A percentile compares a stretch with the other conserved stretches of the same genome.
Evolutionary conservation across 83 land plant genomes (phyloP).

Genomic region (Picea abies): DNA sequence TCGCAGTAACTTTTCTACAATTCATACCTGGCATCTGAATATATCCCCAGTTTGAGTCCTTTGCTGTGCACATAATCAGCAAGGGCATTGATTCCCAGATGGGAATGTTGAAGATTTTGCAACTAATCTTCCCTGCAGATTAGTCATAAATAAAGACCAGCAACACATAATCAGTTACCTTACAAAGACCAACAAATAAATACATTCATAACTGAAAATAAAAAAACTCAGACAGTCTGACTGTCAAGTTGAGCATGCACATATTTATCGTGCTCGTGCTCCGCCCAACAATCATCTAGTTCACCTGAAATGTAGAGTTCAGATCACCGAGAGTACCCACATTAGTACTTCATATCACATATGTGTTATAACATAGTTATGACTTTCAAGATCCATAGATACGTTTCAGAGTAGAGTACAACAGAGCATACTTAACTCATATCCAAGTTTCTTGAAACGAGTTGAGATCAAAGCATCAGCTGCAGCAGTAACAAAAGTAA

Average conservation of each 20-base stretch:
- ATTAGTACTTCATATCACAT: not conserved
- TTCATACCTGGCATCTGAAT: conserved; percentile 19
- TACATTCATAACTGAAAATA: not conserved
- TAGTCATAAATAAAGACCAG: not conserved
- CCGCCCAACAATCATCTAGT: conserved; percentile 20
- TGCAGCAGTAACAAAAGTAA: conserved; percentile 2
- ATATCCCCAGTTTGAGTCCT: conserved; percentile 17
- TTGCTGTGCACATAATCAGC: conserved; percentile 17
- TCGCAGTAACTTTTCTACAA: no score
- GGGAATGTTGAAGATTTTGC: conserved; percentile 14
- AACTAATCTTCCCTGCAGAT: conserved; percentile 7
- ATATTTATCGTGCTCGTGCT: not conserved
- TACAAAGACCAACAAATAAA: not conserved
- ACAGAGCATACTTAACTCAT: conserved; percentile 25
- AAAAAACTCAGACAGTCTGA: not conserved
- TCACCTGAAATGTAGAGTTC: not conserved
- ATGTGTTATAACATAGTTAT: not conserved
- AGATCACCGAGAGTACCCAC: not conserved
- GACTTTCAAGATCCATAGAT: not conserved
- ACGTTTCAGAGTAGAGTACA: not conserved
- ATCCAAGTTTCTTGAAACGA: conserved; percentile 56
- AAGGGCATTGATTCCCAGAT: conserved; percentile 13
- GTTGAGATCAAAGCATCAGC: conserved; percentile 68
- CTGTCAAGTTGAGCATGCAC: not conserved
- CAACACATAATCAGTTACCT: no score